Evolutionary conservation across 2,329 filamentous ascomycete species (phyloP), one percentile per base, ranked within the genome.

Genomic region (Tolypocladium pustulatum): DNA sequence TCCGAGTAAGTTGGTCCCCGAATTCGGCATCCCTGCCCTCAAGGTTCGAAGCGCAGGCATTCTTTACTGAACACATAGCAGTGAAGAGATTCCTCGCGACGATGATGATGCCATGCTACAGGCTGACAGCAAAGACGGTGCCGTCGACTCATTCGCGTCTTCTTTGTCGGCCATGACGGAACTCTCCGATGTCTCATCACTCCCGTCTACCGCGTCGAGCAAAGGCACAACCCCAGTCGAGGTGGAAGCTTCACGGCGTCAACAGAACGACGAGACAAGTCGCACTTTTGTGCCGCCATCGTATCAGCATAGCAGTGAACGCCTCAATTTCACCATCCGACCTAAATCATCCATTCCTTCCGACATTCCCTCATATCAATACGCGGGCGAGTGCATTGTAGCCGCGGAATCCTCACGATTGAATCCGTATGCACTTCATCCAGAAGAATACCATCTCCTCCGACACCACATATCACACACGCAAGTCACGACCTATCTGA

Each of bases 401-500:
- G 93, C 93, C 15, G 94, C 93, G 57, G 90, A 96, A 72, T 88
- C 90, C 10, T 97, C 91, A 46, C 82, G 94, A 59, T 79, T 99
- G 1, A 93, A 93, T 64, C 93, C 94, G 0, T 97, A 94, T 72
- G 86, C 89, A 13, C 76, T 99, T 43, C 91, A 97, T 72, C 81
- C 83, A 32, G 87, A 90, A 62, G 94, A 99, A 72, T 92, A 97
- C 69, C 77, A 81, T 60, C 79, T 96, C 60, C 76, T 99, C 46
- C 84, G 90, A 61, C 81, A 89, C 61, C 87, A 95, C 66, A 85
- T 99, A 65, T 96, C 88, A 68, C 87, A 90, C 66, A 81, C 87
- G 37, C 94, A 99, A 73, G 91, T 97, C 64, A 97, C 93, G 3
- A 90, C 91, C 15, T 99, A 99, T 73, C 78, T 99, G 57, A 97